Base-by-base conservation (phyloP, 345 rosid species). In the Pugionium cornutum region DNA sequence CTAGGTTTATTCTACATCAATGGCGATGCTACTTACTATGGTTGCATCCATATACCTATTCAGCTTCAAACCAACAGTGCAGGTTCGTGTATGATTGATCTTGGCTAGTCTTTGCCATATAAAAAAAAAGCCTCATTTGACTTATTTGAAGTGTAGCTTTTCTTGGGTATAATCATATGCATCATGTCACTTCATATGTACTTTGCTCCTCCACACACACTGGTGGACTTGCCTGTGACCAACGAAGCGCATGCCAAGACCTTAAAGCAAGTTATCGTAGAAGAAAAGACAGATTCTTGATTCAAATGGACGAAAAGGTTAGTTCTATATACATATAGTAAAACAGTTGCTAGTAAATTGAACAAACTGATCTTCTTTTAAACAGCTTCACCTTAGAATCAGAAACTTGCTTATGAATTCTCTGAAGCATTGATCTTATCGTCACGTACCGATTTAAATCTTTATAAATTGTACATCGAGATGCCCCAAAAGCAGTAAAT, bases 151-250 rank as follows among this genome's bases (percentile, higher is more conserved):
- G 36, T 34, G 36, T 5, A 90, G 96, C 95, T 94, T 69, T 90
- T 94, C 82, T 76, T 91, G 82, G 99, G 97, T 39, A 91, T 88
- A 34, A 75, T 88, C 50, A 80, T 90, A 52, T 94, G 99, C 76
- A 90, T 90, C 83, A 94, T 94, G 99, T 94, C 92, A 0, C 80
- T 91, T 10, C 97, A 91, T 68, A 87, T 90, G 96, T 94, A 91
- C 68, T 90, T 94, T 76, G 89, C 96, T 18, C 89, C 95, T 48
- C 85, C 89, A 41, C 78, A 32, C 58, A 78, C 73, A 82, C 96
- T 88, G 27, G 64, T 90, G 44, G 95, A 84, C 68, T 64, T 81
- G 69, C 89, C 96, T 4, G 8, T 78, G 40, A 42, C 80, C 7
- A 62, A 52, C 5, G 85, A 83, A 80, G 51, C 80, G 1, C 72